Percentiles rank a stretch among this genome's conserved stretches.
phyloP scores from a whole-genome alignment of 2,329 filamentous ascomycete species.

The Xylaria sp. region DNA sequence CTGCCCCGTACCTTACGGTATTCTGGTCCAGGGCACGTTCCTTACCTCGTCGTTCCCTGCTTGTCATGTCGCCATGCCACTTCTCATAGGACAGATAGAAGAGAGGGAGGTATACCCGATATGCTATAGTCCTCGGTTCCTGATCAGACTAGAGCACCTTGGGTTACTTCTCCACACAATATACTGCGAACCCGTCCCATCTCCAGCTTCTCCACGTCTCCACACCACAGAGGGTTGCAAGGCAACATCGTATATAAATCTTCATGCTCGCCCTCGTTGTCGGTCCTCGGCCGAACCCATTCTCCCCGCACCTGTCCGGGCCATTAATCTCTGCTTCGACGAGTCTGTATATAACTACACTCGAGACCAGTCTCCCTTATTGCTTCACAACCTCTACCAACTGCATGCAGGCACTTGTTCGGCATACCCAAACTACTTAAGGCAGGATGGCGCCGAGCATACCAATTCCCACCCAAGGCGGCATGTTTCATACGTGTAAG shows the following conservation, averaged over 20 bases:
- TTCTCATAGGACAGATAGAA: constrained; percentile 29
- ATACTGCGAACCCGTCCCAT: constrained; percentile 32
- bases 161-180: constrained; percentile 35
- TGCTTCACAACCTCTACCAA: constrained; percentile 32
- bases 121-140: constrained; percentile 34
- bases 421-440: constrained; percentile 18
- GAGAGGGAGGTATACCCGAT: constrained; percentile 32
- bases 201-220: constrained; percentile 41
- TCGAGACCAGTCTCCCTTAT: constrained; percentile 21
- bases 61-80: constrained; percentile 28
- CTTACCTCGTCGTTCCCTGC: constrained; percentile 25
- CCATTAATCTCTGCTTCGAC: constrained; percentile 21
- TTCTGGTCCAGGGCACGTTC: constrained; percentile 31
- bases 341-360: constrained; percentile 20
- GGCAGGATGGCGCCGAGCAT: constrained; percentile 49
- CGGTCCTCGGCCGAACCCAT: constrained; percentile 33
- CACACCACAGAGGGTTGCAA: constrained; percentile 38
- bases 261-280: constrained; percentile 40
- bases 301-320: constrained; percentile 30
- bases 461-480: constrained; percentile 51
- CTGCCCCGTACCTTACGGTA: constrained; percentile 25
- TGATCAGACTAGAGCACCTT: constrained; percentile 29
- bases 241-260: constrained; percentile 45
- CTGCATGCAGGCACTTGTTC: constrained; percentile 14
- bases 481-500: constrained; percentile 55